These are phyloP conservation scores for Fomitopsis pinicola DNA, from an alignment of 1,284 basidiomycete species.

Conservation along the genomic window DNA sequence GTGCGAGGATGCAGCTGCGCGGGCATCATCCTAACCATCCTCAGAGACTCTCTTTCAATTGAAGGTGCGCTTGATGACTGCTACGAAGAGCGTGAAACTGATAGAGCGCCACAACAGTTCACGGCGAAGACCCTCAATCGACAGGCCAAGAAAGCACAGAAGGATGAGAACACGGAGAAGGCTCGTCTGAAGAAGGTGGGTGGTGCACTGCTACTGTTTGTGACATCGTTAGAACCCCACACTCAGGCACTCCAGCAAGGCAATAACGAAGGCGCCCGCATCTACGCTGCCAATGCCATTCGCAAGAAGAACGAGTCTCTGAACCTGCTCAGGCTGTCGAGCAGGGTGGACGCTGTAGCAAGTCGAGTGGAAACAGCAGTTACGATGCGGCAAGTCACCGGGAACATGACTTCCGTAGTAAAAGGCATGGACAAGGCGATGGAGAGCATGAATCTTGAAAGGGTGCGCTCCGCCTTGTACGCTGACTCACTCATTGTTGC, in stretches of 20 bases:
- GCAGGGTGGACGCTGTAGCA: slow-evolving; percentile 94
- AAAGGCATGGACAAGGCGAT: slow-evolving; percentile 99
- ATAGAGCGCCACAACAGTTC: slow-evolving; percentile 55
- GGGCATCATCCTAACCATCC: slow-evolving; percentile 22
- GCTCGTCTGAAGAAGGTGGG: slow-evolving; percentile 85
- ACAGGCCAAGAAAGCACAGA: slow-evolving; percentile 94
- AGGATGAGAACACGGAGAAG: slow-evolving; percentile 87
- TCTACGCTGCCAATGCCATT: slow-evolving; percentile 98
- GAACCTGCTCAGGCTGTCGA: slow-evolving; percentile 84
- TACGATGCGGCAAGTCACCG: slow-evolving; percentile 93
- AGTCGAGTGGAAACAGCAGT: slow-evolving; percentile 99
- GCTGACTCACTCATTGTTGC: background rate
- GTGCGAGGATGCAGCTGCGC: slow-evolving; percentile 25
- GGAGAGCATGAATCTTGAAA: slow-evolving; percentile 98
- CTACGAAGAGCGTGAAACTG: slow-evolving; percentile 4
- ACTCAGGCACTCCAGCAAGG: slow-evolving; percentile 91
- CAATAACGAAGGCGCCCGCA: slow-evolving; percentile 96
- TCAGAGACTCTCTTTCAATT: slow-evolving; percentile 94
- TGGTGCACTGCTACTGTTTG: slow-evolving; percentile 1
- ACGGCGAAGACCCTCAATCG: slow-evolving; percentile 90
- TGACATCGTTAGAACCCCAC: background rate
- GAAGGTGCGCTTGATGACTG: slow-evolving; percentile 51
- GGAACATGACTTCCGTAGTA: slow-evolving; percentile 95
- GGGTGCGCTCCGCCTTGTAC: slow-evolving; percentile 47
- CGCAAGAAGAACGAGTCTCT: slow-evolving; percentile 96